A percentile compares a stretch with the other conserved stretches of the same genome.
Conservation (phyloP, 2,329 filamentous ascomycete genomes). For the Cyphellophora europaea region DNA sequence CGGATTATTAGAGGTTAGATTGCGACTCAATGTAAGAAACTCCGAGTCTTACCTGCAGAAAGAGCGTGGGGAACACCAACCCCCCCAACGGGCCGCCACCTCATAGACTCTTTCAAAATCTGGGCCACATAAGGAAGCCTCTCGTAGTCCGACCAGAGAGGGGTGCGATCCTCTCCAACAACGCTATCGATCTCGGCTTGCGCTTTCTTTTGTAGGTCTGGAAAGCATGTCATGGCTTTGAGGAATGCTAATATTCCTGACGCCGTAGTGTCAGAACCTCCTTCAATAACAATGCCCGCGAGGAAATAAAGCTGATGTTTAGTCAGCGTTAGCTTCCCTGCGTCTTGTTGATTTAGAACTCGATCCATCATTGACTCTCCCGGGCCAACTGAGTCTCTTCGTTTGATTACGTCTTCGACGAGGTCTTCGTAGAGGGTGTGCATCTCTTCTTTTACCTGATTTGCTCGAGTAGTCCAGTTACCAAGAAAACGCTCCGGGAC, state of each 20-base stretch:
- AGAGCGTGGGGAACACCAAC: constrained; percentile 40
- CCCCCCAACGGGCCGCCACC: constrained; percentile 34
- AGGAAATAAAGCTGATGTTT: constrained; percentile 10
- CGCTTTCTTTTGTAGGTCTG: constrained; percentile 32
- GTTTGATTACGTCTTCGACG: constrained; percentile 23
- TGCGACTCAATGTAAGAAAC: no score
- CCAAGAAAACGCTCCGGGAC: constrained; percentile 21
- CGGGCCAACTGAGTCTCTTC: constrained; percentile 20
- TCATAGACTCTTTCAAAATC: constrained; percentile 24
- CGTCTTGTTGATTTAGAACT: constrained; percentile 26
- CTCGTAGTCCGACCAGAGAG: constrained; percentile 23
- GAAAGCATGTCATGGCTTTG: constrained; percentile 39
- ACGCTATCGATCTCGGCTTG: constrained; percentile 35
- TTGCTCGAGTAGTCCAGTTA: constrained; percentile 28
- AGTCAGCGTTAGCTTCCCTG: constrained; percentile 2
- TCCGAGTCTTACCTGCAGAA: constrained; percentile 27
- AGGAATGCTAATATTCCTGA: constrained; percentile 40
- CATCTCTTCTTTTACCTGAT: constrained; percentile 28
- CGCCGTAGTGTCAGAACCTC: constrained; percentile 36
- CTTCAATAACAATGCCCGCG: constrained; percentile 8
- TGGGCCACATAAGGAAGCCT: constrained; percentile 25
- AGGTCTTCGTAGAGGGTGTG: constrained; percentile 29
- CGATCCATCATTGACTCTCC: constrained; percentile 28
- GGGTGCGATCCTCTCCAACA: constrained; percentile 24
- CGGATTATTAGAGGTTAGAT: no score